A percentile compares a stretch with the other conserved stretches of the same genome.
Evolutionary conservation across 495 filamentous ascomycete species (phyloP).

Genomic region (Aspergillus affinis): DNA sequence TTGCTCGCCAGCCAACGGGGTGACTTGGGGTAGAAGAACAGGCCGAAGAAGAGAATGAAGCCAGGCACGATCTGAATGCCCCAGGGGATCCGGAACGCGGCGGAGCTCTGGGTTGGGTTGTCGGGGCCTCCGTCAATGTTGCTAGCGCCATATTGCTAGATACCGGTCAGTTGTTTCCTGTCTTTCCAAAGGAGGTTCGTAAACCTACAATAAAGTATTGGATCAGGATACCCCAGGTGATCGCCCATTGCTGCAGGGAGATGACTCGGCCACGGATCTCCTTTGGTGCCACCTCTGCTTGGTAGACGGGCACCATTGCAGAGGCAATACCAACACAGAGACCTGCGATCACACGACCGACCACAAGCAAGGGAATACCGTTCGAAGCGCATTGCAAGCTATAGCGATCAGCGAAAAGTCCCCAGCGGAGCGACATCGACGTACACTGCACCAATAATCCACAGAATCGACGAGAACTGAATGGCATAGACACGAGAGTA

Average conservation of each 20-base stretch:
- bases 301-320: slow-evolving; percentile 70
- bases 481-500: slow-evolving; percentile 64
- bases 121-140: slow-evolving; percentile 55
- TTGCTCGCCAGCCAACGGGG: slow-evolving; percentile 75
- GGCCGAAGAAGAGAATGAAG: slow-evolving; percentile 59
- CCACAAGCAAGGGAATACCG: slow-evolving; percentile 58
- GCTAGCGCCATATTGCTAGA: slow-evolving; percentile 22
- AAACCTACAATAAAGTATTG: slow-evolving; percentile 72
- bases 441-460: slow-evolving; percentile 41
- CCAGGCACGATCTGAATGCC: slow-evolving; percentile 71
- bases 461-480: slow-evolving; percentile 63
- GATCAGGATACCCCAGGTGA: slow-evolving; percentile 69
- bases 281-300: slow-evolving; percentile 71
- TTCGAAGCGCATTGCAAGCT: slow-evolving; percentile 45
- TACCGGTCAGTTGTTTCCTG: background rate
- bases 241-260: slow-evolving; percentile 72
- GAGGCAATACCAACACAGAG: slow-evolving; percentile 72
- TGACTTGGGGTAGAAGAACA: slow-evolving; percentile 71
- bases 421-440: background rate
- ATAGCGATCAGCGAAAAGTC: background rate
- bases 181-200: slow-evolving; percentile 21
- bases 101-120: slow-evolving; percentile 52
- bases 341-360: slow-evolving; percentile 66
- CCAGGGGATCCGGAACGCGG: slow-evolving; percentile 73
- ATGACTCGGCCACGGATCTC: slow-evolving; percentile 75